These are phyloP conservation scores for Fagus crenata DNA, from an alignment of 306 rosid genomes.

Conservation along the genomic window DNA sequence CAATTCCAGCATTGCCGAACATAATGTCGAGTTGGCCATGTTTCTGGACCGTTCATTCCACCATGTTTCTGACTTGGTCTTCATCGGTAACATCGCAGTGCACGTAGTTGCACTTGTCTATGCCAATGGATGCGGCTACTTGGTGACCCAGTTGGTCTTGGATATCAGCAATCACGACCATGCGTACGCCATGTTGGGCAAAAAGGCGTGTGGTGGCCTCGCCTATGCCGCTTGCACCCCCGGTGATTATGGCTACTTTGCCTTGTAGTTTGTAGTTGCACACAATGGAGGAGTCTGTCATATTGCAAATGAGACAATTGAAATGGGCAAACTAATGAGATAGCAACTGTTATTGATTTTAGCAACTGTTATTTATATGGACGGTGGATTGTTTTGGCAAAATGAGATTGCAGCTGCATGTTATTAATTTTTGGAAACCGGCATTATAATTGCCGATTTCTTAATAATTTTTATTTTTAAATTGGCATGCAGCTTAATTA, in stretches of 20 bases:
- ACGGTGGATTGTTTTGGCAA: too few relatives aligned
- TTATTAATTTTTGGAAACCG: too few relatives aligned
- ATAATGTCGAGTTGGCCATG: constrained; percentile 50
- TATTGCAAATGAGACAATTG: not conserved
- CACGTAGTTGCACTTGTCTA: constrained; percentile 34
- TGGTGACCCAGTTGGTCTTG: constrained; percentile 44
- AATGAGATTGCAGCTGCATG: too few relatives aligned
- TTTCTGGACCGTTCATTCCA: constrained; percentile 33
- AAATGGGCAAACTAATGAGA: too few relatives aligned
- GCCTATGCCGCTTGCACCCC: constrained; percentile 69
- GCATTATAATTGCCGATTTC: too few relatives aligned
- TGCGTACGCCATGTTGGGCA: constrained; percentile 38
- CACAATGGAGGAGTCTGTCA: constrained; percentile 7
- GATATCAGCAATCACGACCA: constrained; percentile 56
- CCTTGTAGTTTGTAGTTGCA: constrained; percentile 27
- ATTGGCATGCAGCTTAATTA: too few relatives aligned
- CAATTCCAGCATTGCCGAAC: constrained; percentile 57
- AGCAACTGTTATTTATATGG: too few relatives aligned
- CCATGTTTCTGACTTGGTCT: constrained; percentile 41
- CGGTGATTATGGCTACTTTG: constrained; percentile 53
- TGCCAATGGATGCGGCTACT: constrained; percentile 49
- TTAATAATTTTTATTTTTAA: too few relatives aligned
- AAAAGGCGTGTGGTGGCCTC: constrained; percentile 52
- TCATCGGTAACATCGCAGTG: constrained; percentile 58
- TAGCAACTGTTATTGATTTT: too few relatives aligned